Conservation (phyloP, 495 filamentous ascomycete species). For the Lepraria neglecta region DNA sequence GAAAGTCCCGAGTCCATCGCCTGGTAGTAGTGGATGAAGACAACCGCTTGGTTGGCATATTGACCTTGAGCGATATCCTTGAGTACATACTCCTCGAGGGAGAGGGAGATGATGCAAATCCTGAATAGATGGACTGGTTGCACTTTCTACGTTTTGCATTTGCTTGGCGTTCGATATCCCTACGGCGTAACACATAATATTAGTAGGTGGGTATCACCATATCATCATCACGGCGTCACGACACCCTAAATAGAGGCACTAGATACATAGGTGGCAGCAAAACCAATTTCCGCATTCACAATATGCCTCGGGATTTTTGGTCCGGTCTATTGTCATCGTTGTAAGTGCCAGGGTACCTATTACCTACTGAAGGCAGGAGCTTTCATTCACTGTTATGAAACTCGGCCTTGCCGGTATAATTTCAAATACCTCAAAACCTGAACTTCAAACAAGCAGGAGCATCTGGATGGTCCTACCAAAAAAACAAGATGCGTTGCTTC, state of each 20-base stretch:
- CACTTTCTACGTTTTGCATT: conserved; percentile 18
- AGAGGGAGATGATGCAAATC: conserved; percentile 52
- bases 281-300: neutral
- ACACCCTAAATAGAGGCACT: conserved; percentile 3
- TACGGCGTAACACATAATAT: conserved; percentile 3
- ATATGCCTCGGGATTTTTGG: neutral
- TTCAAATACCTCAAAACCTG: neutral
- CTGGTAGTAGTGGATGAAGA: conserved; percentile 88
- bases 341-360: neutral
- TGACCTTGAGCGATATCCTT: conserved; percentile 93
- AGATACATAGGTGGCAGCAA: conserved; percentile 16
- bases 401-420: neutral
- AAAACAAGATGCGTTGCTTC: conserved; percentile 7
- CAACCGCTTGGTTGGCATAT: conserved; percentile 75
- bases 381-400: conserved; percentile 13
- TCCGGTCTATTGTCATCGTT: neutral
- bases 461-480: neutral
- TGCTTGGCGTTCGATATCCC: conserved; percentile 30
- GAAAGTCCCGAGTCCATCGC: conserved; percentile 87
- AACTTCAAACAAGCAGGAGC: conserved; percentile 11
- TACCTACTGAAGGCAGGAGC: neutral
- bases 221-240: conserved; percentile 3
- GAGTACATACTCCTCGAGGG: conserved; percentile 89
- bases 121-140: conserved; percentile 15
- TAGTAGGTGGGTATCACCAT: neutral